phyloP scores from a whole-genome alignment of 2,329 filamentous ascomycete species.

The Venturia pyrina region DNA sequence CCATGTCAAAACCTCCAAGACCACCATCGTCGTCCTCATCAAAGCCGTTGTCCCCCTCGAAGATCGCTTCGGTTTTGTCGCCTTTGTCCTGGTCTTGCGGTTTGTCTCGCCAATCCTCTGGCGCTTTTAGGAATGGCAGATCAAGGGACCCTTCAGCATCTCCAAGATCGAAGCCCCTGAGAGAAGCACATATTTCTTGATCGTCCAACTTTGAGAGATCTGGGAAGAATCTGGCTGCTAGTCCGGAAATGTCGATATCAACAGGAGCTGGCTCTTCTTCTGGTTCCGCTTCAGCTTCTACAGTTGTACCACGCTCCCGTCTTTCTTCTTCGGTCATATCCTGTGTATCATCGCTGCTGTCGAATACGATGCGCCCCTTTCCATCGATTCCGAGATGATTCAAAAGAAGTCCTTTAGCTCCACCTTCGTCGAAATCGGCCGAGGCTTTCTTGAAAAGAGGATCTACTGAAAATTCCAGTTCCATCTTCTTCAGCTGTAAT shows the following conservation, averaged over 20 bases:
- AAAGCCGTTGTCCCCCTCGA: slow-evolving; percentile 84
- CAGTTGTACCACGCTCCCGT: slow-evolving; percentile 35
- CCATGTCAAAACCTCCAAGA: slow-evolving; percentile 51
- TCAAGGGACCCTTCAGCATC: slow-evolving; percentile 76
- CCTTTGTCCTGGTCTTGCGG: slow-evolving; percentile 44
- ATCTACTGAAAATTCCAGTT: slow-evolving; percentile 92
- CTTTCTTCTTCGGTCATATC: slow-evolving; percentile 39
- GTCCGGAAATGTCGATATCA: slow-evolving; percentile 66
- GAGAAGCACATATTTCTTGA: slow-evolving; percentile 86
- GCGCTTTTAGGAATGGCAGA: slow-evolving; percentile 82
- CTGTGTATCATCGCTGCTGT: slow-evolving; percentile 81
- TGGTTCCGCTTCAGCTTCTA: slow-evolving; percentile 14
- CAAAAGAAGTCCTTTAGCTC: slow-evolving; percentile 85
- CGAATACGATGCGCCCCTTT: slow-evolving; percentile 89
- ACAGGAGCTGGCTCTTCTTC: slow-evolving; percentile 39
- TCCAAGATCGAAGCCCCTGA: slow-evolving; percentile 88
- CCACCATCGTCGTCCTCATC: slow-evolving; percentile 65
- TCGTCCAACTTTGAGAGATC: slow-evolving; percentile 66
- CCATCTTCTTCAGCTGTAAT: slow-evolving; percentile 91
- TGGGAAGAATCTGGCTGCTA: slow-evolving; percentile 78
- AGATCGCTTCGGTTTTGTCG: slow-evolving; percentile 65
- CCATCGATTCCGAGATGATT: slow-evolving; percentile 96
- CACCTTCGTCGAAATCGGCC: slow-evolving; percentile 95
- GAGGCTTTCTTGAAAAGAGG: slow-evolving; percentile 99
- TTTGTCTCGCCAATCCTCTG: slow-evolving; percentile 73